phyloP scores from a whole-genome alignment of 768 basidiomycete genomes.

The Rhodotorula graminis region DNA sequence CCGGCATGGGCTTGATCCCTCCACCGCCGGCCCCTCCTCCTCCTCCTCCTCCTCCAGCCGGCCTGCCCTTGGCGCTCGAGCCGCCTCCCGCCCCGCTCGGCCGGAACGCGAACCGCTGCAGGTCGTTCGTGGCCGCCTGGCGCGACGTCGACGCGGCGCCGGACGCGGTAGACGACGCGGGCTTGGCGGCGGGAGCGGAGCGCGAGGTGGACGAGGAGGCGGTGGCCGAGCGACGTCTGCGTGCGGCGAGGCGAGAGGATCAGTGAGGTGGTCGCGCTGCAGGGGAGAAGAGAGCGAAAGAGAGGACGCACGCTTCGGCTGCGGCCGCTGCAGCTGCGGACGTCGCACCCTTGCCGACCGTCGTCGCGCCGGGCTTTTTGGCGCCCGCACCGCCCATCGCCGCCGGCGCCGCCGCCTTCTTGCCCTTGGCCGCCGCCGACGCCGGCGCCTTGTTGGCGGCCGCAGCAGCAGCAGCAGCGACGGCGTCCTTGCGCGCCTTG shows the following conservation, averaged over 20 bases:
- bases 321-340: too few species aligned
- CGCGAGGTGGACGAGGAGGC: not conserved
- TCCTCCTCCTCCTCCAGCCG: not conserved
- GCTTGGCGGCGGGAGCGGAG: too few species aligned
- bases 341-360: not conserved
- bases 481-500: not conserved
- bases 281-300: too few species aligned
- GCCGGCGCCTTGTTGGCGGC: not conserved
- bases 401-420: not conserved
- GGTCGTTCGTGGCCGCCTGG: not conserved
- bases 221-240: too few species aligned
- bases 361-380: not conserved
- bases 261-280: too few species aligned
- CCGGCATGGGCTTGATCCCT: slow-evolving; percentile 33
- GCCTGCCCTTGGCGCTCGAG: too few species aligned
- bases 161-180: too few species aligned
- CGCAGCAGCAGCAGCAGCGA: not conserved
- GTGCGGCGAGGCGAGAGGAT: too few species aligned
- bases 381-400: not conserved
- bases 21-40: not conserved
- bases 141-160: not conserved
- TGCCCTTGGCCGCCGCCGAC: not conserved
- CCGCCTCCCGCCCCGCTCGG: not conserved
- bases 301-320: too few species aligned
- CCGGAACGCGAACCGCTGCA: not conserved